Evolutionary conservation across 1,284 basidiomycete genomes (phyloP), one percentile per base, ranked within the genome.

Genomic region (Sporisorium iseilematis-ciliati): DNA sequence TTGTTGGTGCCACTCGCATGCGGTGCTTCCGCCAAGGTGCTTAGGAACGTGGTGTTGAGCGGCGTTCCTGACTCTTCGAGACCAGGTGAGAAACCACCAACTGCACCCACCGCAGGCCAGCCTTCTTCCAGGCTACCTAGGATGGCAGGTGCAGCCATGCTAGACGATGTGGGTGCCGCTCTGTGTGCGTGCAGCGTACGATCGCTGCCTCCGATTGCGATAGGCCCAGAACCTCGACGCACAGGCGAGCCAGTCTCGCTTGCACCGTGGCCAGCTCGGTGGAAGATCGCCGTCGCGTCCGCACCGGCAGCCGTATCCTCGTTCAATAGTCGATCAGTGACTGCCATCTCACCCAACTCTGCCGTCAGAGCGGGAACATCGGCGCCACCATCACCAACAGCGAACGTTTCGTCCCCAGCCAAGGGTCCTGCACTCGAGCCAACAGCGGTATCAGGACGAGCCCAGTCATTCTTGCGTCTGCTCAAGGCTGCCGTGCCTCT

Each of bases 31-130:
- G 87, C 87, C 2, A 88, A 75, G 1, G 87, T 88, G 42, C 86
- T 85, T 6, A 88, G 78, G 80, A 88, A 88, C 2, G 86, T 86
- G 41, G 86, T 84, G 80, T 88, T 88, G 75, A 87, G 86, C 0
- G 88, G 88, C 7, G 88, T 88, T 12, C 85, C 43, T 2, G 77
- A 52, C 14, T 81, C 79, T 1, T 80, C 75, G 4, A 78, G 65
- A 20, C 68, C 74, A 0, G 77, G 69, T 14, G 71, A 75, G 38
- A 75, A 75, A 25, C 72, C 66, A 7, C 66, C 75, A 8, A 52
- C 29, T 12, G 53, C 42, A 16, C 64, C 61, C 3, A 57, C 48
- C 8, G 38, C 21, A n/a, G 70, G 60, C 63, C 61, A 73, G 18
- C 57, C 66, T 51, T 60, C 61, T 43, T 68, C 60, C 23, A 56